A percentile compares a stretch with the other conserved stretches of the same genome.
These are phyloP conservation scores for Madurella mycetomatis DNA, from an alignment of 2,329 filamentous ascomycete species.

Conservation along the genomic window DNA sequence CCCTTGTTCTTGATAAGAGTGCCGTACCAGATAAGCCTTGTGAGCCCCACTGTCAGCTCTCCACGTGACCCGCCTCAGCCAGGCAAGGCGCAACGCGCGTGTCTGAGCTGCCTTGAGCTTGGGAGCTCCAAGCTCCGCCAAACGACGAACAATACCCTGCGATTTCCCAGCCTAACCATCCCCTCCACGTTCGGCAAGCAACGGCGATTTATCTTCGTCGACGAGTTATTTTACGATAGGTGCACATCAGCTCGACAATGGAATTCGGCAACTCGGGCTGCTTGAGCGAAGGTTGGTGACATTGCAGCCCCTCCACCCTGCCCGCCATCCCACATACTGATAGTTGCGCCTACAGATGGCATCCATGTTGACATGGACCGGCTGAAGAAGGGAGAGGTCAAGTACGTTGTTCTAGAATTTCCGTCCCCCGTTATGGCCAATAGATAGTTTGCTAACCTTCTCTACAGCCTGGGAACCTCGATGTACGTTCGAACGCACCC, in stretches of 20 bases:
- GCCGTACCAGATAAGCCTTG: background rate
- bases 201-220: conserved; percentile 4
- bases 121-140: conserved; percentile 20
- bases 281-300: conserved; percentile 57
- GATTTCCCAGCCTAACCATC: background rate
- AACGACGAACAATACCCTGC: conserved; percentile 10
- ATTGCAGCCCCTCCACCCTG: conserved; percentile 4
- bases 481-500: conserved; percentile 58
- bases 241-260: conserved; percentile 39
- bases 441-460: conserved; percentile 32
- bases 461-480: conserved; percentile 80
- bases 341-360: conserved; percentile 63
- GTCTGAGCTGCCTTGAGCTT: conserved; percentile 29
- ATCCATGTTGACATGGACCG: conserved; percentile 99
- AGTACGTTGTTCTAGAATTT: conserved; percentile 56
- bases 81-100: conserved; percentile 23
- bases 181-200: conserved; percentile 2
- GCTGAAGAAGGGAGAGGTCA: conserved; percentile 97
- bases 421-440: background rate
- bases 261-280: conserved; percentile 60
- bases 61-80: conserved; percentile 24
- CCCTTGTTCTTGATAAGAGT: background rate
- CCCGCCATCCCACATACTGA: conserved; percentile 24
- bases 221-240: conserved; percentile 24
- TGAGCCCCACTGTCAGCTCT: background rate